Conservation (phyloP, 1,284 basidiomycete genomes). For the Ustilago nuda region DNA sequence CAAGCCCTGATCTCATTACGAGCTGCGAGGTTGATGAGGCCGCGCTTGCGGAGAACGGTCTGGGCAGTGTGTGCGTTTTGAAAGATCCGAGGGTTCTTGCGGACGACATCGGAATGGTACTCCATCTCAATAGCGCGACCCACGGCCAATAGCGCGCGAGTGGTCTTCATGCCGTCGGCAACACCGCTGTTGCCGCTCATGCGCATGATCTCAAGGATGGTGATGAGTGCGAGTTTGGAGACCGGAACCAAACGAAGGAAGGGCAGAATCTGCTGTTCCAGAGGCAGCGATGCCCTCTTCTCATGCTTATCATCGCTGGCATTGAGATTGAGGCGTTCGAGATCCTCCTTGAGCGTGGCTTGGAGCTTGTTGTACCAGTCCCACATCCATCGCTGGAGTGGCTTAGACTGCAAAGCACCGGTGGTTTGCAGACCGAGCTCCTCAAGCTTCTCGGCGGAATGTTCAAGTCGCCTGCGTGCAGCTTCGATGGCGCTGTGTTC, state of each 20-base stretch:
- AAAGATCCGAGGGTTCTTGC: conserved; percentile 58
- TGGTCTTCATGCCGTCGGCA: conserved; percentile 87
- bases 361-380: conserved; percentile 65
- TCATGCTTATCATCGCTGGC: conserved; percentile 8
- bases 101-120: conserved; percentile 55
- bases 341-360: conserved; percentile 44
- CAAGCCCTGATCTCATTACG: conserved; percentile 57
- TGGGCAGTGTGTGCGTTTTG: conserved; percentile 56
- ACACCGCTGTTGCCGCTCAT: conserved; percentile 82
- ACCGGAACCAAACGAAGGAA: conserved; percentile 82
- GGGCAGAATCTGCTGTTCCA: conserved; percentile 70
- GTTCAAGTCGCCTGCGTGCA: conserved; percentile 61
- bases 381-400: conserved; percentile 68
- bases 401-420: conserved; percentile 52
- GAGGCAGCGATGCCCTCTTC: conserved; percentile 16
- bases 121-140: conserved; percentile 88
- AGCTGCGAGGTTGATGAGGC: conserved; percentile 55
- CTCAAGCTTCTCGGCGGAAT: conserved; percentile 57
- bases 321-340: conserved; percentile 39
- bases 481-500: conserved; percentile 66
- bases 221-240: conserved; percentile 86
- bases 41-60: conserved; percentile 44
- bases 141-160: conserved; percentile 83
- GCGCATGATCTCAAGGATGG: conserved; percentile 90
- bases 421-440: conserved; percentile 56